Conservation (phyloP, 306 rosid genomes). For the Dalbergia cultrata region DNA sequence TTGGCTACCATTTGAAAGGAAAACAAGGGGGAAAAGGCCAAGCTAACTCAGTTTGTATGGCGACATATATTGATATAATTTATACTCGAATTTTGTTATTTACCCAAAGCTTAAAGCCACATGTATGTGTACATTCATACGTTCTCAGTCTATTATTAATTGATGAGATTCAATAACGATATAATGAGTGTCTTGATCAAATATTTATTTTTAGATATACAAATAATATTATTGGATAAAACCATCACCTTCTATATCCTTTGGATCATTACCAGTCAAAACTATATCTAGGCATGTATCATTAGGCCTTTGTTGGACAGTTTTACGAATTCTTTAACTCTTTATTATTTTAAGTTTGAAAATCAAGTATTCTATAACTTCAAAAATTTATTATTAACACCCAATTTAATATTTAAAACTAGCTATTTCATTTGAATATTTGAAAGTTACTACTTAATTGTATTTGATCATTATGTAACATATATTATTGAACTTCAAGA, state of each 20-base stretch:
- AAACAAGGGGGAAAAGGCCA: not conserved
- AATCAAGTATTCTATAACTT: not conserved
- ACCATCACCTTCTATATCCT: no score
- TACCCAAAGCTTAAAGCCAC: not conserved
- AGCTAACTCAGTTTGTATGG: not conserved
- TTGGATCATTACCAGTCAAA: not conserved
- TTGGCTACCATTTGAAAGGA: not conserved
- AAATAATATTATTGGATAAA: no score
- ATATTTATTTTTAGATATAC: no score
- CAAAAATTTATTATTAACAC: no score
- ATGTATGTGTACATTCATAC: no score
- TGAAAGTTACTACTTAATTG: not conserved
- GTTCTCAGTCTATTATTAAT: no score
- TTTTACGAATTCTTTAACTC: not conserved
- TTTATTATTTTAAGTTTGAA: not conserved
- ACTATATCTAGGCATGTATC: not conserved
- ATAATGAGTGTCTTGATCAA: no score
- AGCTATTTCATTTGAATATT: no score
- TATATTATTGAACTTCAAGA: no score
- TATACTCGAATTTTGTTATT: not conserved
- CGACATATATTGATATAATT: not conserved
- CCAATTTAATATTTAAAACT: no score
- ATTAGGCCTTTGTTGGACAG: not conserved
- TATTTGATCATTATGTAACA: no score
- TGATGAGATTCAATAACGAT: no score